Evolutionary conservation across 2,329 filamentous ascomycete species (phyloP), one percentile per base, ranked within the genome.

Genomic region (Clarireedia paspali): DNA sequence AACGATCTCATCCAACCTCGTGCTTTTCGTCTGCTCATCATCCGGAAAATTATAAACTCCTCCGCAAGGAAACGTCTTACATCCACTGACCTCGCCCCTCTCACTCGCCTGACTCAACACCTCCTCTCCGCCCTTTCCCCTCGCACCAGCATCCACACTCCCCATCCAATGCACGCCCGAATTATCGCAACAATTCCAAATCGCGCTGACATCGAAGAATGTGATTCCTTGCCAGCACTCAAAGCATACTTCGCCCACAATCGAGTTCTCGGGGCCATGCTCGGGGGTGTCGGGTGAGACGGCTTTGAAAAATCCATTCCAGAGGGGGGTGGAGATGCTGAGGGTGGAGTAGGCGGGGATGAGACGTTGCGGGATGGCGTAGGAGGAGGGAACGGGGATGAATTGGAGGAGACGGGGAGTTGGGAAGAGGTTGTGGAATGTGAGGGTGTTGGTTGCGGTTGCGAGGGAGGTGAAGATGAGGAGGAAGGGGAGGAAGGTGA

Each of bases 161-260:
- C 40, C 44, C 40, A 53, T 53, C 40, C 50, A 53, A 53, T 47
- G 50, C 50, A 52, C 40, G 3, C 50, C 50, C 4, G 30, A 39
- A 5, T 53, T 47, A 47, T 36, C 40, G 26, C 50, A 46, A 24
- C 40, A 36, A 36, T 47, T 53, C 50, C 40, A 53, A 38, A 53
- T 47, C 17, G 50, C 50, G 17, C 40, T 53, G n/a, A 53, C n/a
- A 6, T 46, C 40, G 24, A 36, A 53, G 24, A 52, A 52, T 15
- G 39, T 52, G 9, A 34, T 45, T 4, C 34, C 26, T 12, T 24
- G 24, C 50, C 50, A 45, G 34, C 50, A 52, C 6, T 7, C 39
- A 45, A 52, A 52, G 34, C 50, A 52, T 1, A 52, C 39, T n/a
- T 52, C 50, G 2, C 50, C 50, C 15, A 27, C 3, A 4, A 52